Evolutionary conservation across 495 filamentous ascomycete species (phyloP).

Genomic region (Tuber aestivum): DNA sequence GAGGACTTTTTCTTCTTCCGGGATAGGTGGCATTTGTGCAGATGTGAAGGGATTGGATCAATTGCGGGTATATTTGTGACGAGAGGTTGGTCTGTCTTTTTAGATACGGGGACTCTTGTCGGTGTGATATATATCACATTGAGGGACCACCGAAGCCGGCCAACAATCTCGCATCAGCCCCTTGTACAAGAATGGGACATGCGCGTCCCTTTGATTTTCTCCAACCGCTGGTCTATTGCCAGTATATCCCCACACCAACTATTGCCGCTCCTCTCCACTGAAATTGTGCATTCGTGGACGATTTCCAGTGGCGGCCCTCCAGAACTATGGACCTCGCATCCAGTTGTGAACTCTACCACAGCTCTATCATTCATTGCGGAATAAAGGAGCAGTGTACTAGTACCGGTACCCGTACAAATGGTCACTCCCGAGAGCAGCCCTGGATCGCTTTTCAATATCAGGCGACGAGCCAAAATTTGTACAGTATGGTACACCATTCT

Average conservation of each 20-base stretch:
- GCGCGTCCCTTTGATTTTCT: not conserved
- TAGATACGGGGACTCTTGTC: not conserved
- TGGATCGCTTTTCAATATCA: not conserved
- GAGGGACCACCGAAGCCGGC: not conserved
- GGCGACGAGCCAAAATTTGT: not conserved
- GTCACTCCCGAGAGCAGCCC: not conserved
- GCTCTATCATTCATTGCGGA: not conserved
- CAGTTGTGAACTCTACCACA: not conserved
- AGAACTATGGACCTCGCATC: not conserved
- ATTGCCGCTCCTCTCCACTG: not conserved
- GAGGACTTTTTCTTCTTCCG: conserved; percentile 9
- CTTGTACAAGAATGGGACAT: not conserved
- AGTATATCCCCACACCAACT: not conserved
- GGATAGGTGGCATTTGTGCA: not conserved
- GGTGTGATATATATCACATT: not conserved
- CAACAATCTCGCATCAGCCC: not conserved
- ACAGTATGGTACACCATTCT: not conserved
- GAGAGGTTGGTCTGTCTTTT: not conserved
- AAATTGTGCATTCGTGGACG: not conserved
- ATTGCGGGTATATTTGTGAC: not conserved
- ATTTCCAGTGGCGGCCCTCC: not conserved
- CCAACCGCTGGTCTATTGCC: not conserved
- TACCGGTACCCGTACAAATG: not conserved
- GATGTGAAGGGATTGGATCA: not conserved
- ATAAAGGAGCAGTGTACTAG: not conserved